These are phyloP conservation scores for Neoarthrinium moseri DNA, from an alignment of 2,329 filamentous ascomycete genomes.

Conservation along the genomic window DNA sequence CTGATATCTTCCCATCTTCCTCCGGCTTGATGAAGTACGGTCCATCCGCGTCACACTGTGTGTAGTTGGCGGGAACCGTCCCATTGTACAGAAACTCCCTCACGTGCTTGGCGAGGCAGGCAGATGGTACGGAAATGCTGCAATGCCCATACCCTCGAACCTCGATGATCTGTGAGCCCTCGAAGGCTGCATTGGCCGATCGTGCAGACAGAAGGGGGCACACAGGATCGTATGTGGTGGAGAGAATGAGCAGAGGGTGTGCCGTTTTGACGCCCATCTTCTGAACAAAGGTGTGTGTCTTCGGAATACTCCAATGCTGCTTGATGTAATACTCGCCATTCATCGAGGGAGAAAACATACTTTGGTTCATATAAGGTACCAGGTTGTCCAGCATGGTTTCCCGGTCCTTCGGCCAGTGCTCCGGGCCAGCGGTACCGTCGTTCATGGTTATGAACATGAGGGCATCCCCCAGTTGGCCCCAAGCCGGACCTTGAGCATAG, in stretches of 20 bases:
- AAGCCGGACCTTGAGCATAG: slow-evolving; percentile 24
- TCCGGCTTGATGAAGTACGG: slow-evolving; percentile 34
- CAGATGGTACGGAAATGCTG: slow-evolving; percentile 34
- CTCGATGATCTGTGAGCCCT: slow-evolving; percentile 36
- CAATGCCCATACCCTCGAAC: slow-evolving; percentile 43
- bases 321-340: slow-evolving; percentile 25
- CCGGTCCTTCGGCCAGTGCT: slow-evolving; percentile 32
- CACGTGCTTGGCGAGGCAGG: slow-evolving; percentile 33
- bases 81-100: slow-evolving; percentile 36
- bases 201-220: slow-evolving; percentile 44
- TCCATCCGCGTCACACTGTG: slow-evolving; percentile 35
- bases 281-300: slow-evolving; percentile 27
- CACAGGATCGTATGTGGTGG: slow-evolving; percentile 57
- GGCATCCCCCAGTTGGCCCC: slow-evolving; percentile 22
- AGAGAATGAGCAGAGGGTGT: slow-evolving; percentile 52
- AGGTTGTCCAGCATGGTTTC: slow-evolving; percentile 32
- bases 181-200: slow-evolving; percentile 32
- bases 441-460: slow-evolving; percentile 27
- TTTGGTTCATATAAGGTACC: slow-evolving; percentile 29
- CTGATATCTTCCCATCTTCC: slow-evolving; percentile 13
- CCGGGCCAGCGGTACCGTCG: slow-evolving; percentile 27
- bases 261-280: slow-evolving; percentile 35
- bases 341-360: slow-evolving; percentile 26
- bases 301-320: slow-evolving; percentile 28
- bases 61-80: slow-evolving; percentile 32